Evolutionary conservation across 108 stramenopile species (phyloP), one percentile per base, ranked within the genome.

Genomic region (Nannochloropsis oceanica): DNA sequence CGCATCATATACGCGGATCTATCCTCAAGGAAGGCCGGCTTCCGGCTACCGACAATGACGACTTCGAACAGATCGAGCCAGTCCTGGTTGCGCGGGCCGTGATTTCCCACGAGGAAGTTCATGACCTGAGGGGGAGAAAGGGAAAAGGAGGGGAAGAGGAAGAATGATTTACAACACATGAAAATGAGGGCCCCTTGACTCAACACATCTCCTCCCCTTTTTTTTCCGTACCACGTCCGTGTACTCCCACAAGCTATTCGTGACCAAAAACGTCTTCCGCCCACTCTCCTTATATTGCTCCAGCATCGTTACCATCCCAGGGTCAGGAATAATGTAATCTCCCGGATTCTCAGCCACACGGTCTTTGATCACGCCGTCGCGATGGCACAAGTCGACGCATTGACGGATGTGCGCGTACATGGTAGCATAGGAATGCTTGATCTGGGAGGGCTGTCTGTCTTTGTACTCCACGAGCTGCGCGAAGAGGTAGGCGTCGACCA

Each of bases 351-450:
- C 87, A 7, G 42, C 87, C 73, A 88, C 87, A 73, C 82, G 93
- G 89, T 97, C 95, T 89, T 98, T 98, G 84, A 98, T 98, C 82
- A 95, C 95, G 42, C 97, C 97, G 91, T 98, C 97, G 26, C 96
- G 91, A 86, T 98, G 97, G 85, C 97, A 98, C 26, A 98, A 85
- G 87, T 98, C 97, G 0, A 98, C 96, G 86, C 94, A 93, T 82
- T 93, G 93, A 79, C 96, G 90, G 24, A 96, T 93, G 50, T 98
- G 92, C 24, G 89, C 81, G 85, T 94, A 97, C 50, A 96, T 94
- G 85, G 94, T 92, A 82, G 93, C 94, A 87, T 97, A 97, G 12
- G 96, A 94, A 42, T 82, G 42, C 42, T 43, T 82, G 82, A 25
- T 82, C 42, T 43, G 20, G 82, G 18, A 43, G 42, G 20, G 42